These are phyloP conservation scores for Claviceps purpurea DNA, from an alignment of 2,329 filamentous ascomycete genomes.

Conservation along the genomic window DNA sequence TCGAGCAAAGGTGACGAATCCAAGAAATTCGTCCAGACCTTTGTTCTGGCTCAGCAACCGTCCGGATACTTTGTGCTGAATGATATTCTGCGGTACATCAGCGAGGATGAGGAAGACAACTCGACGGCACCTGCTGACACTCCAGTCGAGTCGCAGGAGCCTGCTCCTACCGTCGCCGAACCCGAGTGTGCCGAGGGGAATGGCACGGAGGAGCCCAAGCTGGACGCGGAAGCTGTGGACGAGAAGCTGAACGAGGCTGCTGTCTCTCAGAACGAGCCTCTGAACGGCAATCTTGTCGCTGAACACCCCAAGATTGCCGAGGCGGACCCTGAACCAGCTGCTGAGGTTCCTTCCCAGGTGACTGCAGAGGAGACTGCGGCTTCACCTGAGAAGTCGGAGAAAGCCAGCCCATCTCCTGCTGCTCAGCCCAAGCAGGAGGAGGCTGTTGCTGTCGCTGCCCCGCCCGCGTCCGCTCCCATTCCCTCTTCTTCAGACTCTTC, in stretches of 20 bases:
- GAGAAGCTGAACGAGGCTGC: constrained; percentile 25
- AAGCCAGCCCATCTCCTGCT: constrained; percentile 42
- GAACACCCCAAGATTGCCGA: constrained; percentile 24
- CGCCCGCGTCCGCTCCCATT: constrained; percentile 21
- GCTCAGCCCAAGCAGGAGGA: constrained; percentile 27
- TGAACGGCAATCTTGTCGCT: constrained; percentile 9
- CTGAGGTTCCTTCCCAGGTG: constrained; percentile 31
- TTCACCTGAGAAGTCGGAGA: constrained; percentile 54
- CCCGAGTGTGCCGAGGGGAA: constrained; percentile 36
- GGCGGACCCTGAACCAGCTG: constrained; percentile 5
- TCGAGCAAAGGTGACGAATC: constrained; percentile 86
- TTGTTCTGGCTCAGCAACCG: constrained; percentile 88
- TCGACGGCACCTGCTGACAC: constrained; percentile 21
- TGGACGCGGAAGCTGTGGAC: constrained; percentile 20
- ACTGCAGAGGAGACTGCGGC: constrained; percentile 41
- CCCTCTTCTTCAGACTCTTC: not conserved
- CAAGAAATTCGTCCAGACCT: constrained; percentile 95
- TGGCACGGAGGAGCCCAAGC: constrained; percentile 21
- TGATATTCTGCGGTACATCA: constrained; percentile 91
- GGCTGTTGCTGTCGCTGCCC: constrained; percentile 31
- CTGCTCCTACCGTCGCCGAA: constrained; percentile 18
- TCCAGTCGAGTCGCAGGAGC: constrained; percentile 13
- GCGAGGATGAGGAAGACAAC: constrained; percentile 68
- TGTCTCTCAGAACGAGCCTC: not conserved
- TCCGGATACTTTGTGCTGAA: constrained; percentile 98